phyloP scores from a whole-genome alignment of 257 asterid genomes.

The Henckelia pumila region DNA sequence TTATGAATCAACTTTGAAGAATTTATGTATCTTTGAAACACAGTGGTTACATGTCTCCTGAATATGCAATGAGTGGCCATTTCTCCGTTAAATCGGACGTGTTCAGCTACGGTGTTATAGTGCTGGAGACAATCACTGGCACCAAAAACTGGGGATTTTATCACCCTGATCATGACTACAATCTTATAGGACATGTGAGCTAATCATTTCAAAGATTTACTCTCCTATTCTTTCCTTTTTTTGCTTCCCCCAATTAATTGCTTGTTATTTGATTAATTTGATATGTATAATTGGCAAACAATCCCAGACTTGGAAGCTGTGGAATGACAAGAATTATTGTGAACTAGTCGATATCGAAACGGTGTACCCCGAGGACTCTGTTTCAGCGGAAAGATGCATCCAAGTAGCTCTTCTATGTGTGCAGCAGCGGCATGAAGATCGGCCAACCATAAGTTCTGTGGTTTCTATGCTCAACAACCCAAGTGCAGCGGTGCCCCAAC shows the following conservation, averaged over 20 bases:
- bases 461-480: constrained; percentile 42
- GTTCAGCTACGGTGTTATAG: constrained; percentile 53
- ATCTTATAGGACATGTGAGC: constrained; percentile 52
- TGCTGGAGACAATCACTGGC: constrained; percentile 45
- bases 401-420: constrained; percentile 50
- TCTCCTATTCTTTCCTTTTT: neutral
- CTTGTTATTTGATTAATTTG: neutral
- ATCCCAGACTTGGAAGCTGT: constrained; percentile 43
- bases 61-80: too few relatives aligned
- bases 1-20: too few relatives aligned
- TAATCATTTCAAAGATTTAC: too few relatives aligned
- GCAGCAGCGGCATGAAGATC: constrained; percentile 45
- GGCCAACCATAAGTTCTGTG: constrained; percentile 46
- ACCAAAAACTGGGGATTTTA: constrained; percentile 42
- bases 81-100: constrained; percentile 50
- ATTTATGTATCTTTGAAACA: constrained; percentile 15
- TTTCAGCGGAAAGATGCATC: constrained; percentile 34
- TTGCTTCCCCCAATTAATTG: too few relatives aligned
- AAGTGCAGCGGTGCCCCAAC: constrained; percentile 34
- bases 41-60: too few relatives aligned
- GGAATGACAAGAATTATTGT: constrained; percentile 34
- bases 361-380: neutral
- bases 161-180: constrained; percentile 29
- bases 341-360: constrained; percentile 22
- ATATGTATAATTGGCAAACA: neutral